These are phyloP conservation scores for Roridomyces roridus DNA, from an alignment of 768 basidiomycete species.

Conservation along the genomic window DNA sequence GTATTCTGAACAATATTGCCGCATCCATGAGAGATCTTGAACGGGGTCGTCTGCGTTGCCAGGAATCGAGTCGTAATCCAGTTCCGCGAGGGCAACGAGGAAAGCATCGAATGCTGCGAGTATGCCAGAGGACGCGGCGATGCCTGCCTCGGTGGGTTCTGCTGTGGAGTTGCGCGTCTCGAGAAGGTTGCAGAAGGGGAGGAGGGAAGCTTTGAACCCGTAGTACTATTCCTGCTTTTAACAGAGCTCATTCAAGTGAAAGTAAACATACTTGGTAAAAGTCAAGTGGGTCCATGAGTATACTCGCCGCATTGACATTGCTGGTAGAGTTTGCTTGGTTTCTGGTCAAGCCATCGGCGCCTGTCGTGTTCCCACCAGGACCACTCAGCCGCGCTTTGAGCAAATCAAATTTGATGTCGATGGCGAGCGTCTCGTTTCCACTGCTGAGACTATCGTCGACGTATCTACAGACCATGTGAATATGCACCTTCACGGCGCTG, in stretches of 20 bases:
- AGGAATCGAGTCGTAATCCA: conserved; percentile 53
- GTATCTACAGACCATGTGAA: conserved; percentile 25
- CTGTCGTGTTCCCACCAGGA: conserved; percentile 48
- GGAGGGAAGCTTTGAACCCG: conserved; percentile 48
- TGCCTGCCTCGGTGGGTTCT: conserved; percentile 42
- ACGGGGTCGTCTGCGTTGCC: conserved; percentile 49
- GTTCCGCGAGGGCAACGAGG: conserved; percentile 46
- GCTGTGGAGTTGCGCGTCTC: conserved; percentile 51
- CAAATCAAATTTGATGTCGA: conserved; percentile 48
- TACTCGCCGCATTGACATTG: conserved; percentile 45
- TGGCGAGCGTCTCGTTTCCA: conserved; percentile 36
- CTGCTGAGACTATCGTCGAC: conserved; percentile 44
- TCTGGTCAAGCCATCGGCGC: conserved; percentile 39
- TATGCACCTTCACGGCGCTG: background rate
- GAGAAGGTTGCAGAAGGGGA: conserved; percentile 55
- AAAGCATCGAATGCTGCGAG: conserved; percentile 47
- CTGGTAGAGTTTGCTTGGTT: conserved; percentile 41
- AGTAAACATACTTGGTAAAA: conserved; percentile 50
- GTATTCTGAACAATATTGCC: conserved; percentile 60
- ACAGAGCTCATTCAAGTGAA: background rate
- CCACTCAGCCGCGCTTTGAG: conserved; percentile 48
- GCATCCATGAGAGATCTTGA: conserved; percentile 54
- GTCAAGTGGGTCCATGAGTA: conserved; percentile 54
- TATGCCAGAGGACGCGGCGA: conserved; percentile 41
- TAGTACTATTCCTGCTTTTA: conserved; percentile 43